Percentiles rank a stretch among this genome's conserved stretches.
Conservation (phyloP, 106 monocot genomes). For the Hemerocallis citrina region DNA sequence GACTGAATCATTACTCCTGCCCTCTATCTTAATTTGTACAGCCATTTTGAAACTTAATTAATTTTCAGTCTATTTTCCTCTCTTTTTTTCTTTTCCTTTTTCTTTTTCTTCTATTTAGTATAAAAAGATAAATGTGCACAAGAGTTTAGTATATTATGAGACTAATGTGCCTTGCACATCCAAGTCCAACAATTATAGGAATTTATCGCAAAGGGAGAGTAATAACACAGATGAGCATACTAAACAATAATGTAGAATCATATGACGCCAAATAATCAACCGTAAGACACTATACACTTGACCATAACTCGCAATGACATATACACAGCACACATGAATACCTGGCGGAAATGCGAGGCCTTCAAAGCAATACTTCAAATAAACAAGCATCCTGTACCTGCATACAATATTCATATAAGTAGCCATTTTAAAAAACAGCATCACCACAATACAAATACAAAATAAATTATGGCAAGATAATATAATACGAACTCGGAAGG, state of each 20-base stretch:
- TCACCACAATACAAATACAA: not conserved
- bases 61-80: too few relatives aligned
- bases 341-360: slow-evolving; percentile 99
- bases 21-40: too few relatives aligned
- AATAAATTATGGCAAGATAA: not conserved
- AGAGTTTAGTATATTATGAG: not conserved
- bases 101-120: too few relatives aligned
- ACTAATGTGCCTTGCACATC: not conserved
- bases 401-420: slow-evolving; percentile 8
- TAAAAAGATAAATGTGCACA: not conserved
- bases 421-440: slow-evolving; percentile 17
- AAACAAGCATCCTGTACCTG: slow-evolving; percentile 96
- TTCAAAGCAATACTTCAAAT: slow-evolving; percentile 92
- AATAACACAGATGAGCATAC: too few relatives aligned
- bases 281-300: not conserved
- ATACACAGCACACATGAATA: slow-evolving; percentile 5
- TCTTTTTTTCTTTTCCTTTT: too few relatives aligned
- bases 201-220: not conserved
- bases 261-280: not conserved
- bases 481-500: not conserved
- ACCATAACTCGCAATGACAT: not conserved
- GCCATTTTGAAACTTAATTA: too few relatives aligned
- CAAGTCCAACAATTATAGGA: not conserved
- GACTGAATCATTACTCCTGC: too few relatives aligned
- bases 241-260: not conserved